Evolutionary conservation across 2,329 filamentous ascomycete species (phyloP).

Genomic region (Apiospora pterosperma): DNA sequence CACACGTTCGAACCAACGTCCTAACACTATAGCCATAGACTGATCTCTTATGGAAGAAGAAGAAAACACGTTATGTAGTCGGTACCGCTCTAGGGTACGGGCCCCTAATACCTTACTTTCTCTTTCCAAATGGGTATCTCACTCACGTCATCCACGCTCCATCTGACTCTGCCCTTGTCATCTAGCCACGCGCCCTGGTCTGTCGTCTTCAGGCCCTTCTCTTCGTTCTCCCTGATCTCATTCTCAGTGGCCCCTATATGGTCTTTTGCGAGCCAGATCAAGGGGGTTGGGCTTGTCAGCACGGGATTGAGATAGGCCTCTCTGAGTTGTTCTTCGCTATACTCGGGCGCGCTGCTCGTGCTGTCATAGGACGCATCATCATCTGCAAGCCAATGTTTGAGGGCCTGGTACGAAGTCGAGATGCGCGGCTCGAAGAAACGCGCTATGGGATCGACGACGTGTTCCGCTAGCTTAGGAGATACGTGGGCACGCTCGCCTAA

Average conservation of each 20-base stretch:
- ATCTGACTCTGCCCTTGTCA: constrained; percentile 32
- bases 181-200: constrained; percentile 59
- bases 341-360: constrained; percentile 12
- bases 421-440: constrained; percentile 25
- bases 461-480: constrained; percentile 13
- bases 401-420: constrained; percentile 22
- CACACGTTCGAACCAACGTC: too few species aligned
- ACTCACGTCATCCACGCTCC: constrained; percentile 18
- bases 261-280: constrained; percentile 67
- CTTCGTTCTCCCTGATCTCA: constrained; percentile 56
- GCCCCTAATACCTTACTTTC: constrained; percentile 17
- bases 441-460: constrained; percentile 20
- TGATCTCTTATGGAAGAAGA: too few species aligned
- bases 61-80: too few species aligned
- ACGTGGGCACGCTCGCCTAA: constrained; percentile 17
- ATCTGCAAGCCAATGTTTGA: constrained; percentile 19
- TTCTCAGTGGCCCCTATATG: constrained; percentile 55
- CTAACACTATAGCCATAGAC: too few species aligned
- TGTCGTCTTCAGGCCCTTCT: constrained; percentile 61
- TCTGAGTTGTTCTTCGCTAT: constrained; percentile 23
- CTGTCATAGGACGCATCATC: constrained; percentile 14
- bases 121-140: constrained; percentile 25
- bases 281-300: constrained; percentile 40
- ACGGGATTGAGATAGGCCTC: constrained; percentile 27
- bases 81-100: too few species aligned